These are phyloP conservation scores for Chrysochromulina parva DNA, from an alignment of 78 protist genomes.

Conservation along the genomic window DNA sequence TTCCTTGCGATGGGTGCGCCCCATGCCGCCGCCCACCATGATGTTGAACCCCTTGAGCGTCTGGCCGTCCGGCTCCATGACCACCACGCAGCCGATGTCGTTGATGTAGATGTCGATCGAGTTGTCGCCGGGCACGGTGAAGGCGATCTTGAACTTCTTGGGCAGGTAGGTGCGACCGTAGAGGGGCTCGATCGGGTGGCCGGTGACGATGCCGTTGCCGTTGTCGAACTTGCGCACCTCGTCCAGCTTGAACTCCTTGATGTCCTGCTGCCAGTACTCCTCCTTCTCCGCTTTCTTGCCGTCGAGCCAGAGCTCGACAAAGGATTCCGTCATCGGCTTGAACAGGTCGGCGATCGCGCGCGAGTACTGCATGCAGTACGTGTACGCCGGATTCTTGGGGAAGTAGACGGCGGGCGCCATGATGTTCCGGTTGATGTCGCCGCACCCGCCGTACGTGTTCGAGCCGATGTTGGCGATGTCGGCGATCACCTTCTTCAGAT, in stretches of 20 bases:
- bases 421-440: slow-evolving; percentile 81
- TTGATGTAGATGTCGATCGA: slow-evolving; percentile 39
- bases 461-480: slow-evolving; percentile 31
- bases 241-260: not conserved
- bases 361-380: not conserved
- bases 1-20: slow-evolving; percentile 50
- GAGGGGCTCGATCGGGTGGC: slow-evolving; percentile 36
- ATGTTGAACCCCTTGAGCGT: slow-evolving; percentile 35
- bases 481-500: slow-evolving; percentile 47
- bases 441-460: slow-evolving; percentile 77
- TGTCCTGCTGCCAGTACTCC: slow-evolving; percentile 26
- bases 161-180: slow-evolving; percentile 54
- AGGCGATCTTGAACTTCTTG: slow-evolving; percentile 45
- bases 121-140: slow-evolving; percentile 40
- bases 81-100: slow-evolving; percentile 33
- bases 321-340: slow-evolving; percentile 19
- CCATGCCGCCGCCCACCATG: slow-evolving; percentile 28
- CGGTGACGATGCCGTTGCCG: slow-evolving; percentile 14
- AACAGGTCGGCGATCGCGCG: slow-evolving; percentile 11
- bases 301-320: slow-evolving; percentile 36
- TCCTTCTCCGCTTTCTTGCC: slow-evolving; percentile 1
- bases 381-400: not conserved
- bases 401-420: slow-evolving; percentile 29
- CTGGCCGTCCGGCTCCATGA: slow-evolving; percentile 23
- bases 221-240: not conserved